Base-by-base conservation (phyloP, 345 rosid species). In the Turritis glabra region DNA sequence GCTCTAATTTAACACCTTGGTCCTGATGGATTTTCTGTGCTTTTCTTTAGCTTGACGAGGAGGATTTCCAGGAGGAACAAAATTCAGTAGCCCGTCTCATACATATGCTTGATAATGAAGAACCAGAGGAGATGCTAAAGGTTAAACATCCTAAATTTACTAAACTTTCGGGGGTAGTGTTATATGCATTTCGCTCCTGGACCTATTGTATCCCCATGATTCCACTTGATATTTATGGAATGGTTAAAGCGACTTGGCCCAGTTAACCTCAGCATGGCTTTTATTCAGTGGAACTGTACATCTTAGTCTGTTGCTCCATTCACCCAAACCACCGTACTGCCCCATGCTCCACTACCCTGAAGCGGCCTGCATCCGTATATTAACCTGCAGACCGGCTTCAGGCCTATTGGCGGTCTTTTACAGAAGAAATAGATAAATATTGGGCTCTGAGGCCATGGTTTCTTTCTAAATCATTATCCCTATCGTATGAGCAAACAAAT, bases 1-100 rank as follows among this genome's bases (percentile, higher is more conserved):
- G 68, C 58, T 73, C 23, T 51, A 33, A 15, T 64, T 8, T 59
- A 64, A 56, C 15, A 40, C 56, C 14, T 52, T 62, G 63, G 33
- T 59, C 40, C 62, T 26, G 53, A 38, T 64, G 23, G 29, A 13
- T 61, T 73, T 71, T 29, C 44, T 27, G 74, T 52, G 66, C 41
- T 44, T 78, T 43, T 8, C 26, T 58, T 48, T 79, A 90, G 98
- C 87, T 87, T 79, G 96, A 90, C 65, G 98, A 92, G 81, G 97
- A 93, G 80, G 98, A 93, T 83, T 93, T 93, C 76, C 85, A 82
- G 30, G 97, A 93, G 73, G 97, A 93, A 80, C 98, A 90, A 72
- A 90, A 90, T 80, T 86, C 96, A 67, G 92, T 93, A 64, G 93
- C 97, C 72, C 84, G 90, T 57, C 90, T 93, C 51, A 88, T 89